Evolutionary conservation across 2,329 filamentous ascomycete genomes (phyloP), one percentile per base, ranked within the genome.

Genomic region (Epichloe sp.): DNA sequence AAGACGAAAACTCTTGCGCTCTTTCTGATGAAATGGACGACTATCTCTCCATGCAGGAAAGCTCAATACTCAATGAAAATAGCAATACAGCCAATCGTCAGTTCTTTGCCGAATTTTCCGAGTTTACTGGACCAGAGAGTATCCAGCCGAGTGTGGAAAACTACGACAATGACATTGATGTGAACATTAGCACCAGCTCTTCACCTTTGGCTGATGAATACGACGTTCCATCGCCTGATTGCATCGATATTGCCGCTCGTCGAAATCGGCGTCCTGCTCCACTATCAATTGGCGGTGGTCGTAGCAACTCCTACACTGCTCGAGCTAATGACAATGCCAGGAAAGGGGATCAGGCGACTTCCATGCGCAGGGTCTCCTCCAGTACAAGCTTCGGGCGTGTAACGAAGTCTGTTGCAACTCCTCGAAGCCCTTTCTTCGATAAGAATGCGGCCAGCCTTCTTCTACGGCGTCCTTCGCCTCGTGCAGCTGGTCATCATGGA

Each of bases 281-380:
- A 34, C 65, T 79, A n/a, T 69, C 71, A 31, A 68, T 75, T 41
- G 65, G 65, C 10, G 68, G 72, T 8, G 62, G 73, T 19, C 70
- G 74, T 48, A 72, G 66, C 55, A 70, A 66, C 41, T 70, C 56
- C 3, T 63, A 59, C 26, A 67, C 66, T 3, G 71, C 74, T 7
- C 75, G 73, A 61, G 73, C 73, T 0, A 72, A 74, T 5, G 77
- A 79, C n/a, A 61, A 68, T 49, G 58, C 67, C 17, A 70, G 71
- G 57, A 65, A 73, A 35, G 56, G 64, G 17, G 75, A 78, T 23
- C 63, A 68, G 17, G 65, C 69, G 2, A 70, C 70, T 53, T 71
- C 74, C 2, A 76, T 80, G 65, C 71, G 76, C 23, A 72, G 77
- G 42, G 77, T 79, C 43, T 71, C 73, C 14, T 80, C 77, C 2